phyloP scores from a whole-genome alignment of 345 rosid species.

The Sisymbrium irio region DNA sequence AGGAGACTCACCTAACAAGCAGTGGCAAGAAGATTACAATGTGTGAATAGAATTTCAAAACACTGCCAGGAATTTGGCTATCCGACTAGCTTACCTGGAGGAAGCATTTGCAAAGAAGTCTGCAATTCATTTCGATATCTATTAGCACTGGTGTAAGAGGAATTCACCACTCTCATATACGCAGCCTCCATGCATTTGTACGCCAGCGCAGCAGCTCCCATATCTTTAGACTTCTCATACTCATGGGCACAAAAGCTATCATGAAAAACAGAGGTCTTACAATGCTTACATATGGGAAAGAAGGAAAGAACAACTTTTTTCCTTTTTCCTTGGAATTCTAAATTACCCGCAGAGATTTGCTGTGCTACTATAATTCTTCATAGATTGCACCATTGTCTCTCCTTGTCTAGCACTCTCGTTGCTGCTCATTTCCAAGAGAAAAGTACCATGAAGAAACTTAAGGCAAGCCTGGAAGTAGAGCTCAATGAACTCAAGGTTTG shows the following conservation, averaged over 20 bases:
- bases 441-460: slow-evolving; percentile 90
- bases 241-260: slow-evolving; percentile 91
- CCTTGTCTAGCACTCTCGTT: slow-evolving; percentile 63
- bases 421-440: slow-evolving; percentile 66
- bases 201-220: slow-evolving; percentile 94
- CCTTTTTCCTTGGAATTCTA: slow-evolving; percentile 18
- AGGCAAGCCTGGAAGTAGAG: slow-evolving; percentile 95
- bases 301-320: background rate
- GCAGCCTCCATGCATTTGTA: slow-evolving; percentile 98
- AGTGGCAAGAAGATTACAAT: slow-evolving; percentile 22
- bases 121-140: slow-evolving; percentile 82
- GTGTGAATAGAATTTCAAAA: background rate
- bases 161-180: slow-evolving; percentile 83
- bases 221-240: slow-evolving; percentile 84
- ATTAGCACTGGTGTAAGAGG: slow-evolving; percentile 57
- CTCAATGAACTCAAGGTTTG: slow-evolving; percentile 58
- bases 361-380: slow-evolving; percentile 72
- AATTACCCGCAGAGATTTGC: slow-evolving; percentile 97
- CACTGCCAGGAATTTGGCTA: background rate
- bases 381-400: slow-evolving; percentile 61
- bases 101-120: slow-evolving; percentile 65
- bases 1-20: slow-evolving; percentile 80
- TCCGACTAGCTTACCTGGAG: slow-evolving; percentile 61
- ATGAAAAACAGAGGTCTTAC: slow-evolving; percentile 10
- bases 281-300: slow-evolving; percentile 18